phyloP scores from a whole-genome alignment of 768 basidiomycete species.

The Serendipita sp. region DNA sequence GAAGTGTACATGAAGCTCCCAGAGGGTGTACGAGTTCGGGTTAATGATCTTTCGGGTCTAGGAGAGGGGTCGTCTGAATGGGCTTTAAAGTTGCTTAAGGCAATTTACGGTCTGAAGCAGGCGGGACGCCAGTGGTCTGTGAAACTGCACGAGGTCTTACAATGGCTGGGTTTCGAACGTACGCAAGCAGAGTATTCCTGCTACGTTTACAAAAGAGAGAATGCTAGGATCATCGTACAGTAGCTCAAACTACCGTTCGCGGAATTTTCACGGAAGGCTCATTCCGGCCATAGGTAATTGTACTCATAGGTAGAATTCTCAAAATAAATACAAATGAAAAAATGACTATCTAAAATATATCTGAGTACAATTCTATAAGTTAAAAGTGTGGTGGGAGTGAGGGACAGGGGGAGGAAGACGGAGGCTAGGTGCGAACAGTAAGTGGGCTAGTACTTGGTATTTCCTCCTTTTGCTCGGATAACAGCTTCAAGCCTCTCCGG shows the following conservation, averaged over 20 bases:
- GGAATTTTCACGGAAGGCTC: background rate
- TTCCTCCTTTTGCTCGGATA: background rate
- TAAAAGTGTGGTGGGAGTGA: no score
- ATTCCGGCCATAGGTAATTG: no score
- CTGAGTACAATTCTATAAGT: no score
- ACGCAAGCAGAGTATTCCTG: constrained; percentile 17
- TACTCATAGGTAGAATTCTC: no score
- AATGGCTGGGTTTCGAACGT: constrained; percentile 7
- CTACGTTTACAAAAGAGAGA: constrained; percentile 17
- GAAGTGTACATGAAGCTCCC: constrained; percentile 19
- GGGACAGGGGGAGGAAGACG: no score
- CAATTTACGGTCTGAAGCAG: constrained; percentile 17
- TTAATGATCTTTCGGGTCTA: background rate
- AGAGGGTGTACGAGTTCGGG: constrained; percentile 10
- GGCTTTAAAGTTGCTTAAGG: constrained; percentile 11
- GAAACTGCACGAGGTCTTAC: constrained; percentile 7
- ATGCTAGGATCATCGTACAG: constrained; percentile 17
- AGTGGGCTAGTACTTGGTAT: no score
- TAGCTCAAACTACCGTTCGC: constrained; percentile 4
- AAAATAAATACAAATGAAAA: no score
- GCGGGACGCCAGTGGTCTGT: constrained; percentile 15
- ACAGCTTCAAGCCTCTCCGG: background rate
- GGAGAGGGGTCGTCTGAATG: background rate
- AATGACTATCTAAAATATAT: no score
- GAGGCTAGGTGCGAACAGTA: no score